phyloP scores from a whole-genome alignment of 495 filamentous ascomycete species.

The Copromyces sp. region DNA sequence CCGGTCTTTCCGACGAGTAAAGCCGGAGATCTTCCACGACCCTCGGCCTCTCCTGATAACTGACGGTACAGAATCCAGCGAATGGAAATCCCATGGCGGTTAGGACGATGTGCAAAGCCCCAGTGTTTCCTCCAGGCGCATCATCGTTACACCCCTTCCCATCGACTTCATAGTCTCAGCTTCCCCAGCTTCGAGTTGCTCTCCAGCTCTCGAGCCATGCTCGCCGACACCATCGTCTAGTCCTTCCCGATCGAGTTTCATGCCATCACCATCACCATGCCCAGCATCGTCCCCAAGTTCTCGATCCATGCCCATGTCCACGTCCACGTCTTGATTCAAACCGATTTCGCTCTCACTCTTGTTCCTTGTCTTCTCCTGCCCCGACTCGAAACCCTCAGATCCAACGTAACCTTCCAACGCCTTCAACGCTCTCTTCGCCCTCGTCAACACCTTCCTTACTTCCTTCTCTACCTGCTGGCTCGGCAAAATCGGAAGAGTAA shows the following conservation, averaged over 20 bases:
- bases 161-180: too few species aligned
- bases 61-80: neutral
- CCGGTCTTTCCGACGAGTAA: neutral
- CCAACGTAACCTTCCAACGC: neutral
- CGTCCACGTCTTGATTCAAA: neutral
- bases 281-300: neutral
- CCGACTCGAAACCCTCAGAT: neutral
- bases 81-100: neutral
- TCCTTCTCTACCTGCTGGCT: neutral
- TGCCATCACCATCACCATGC: neutral
- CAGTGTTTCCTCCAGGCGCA: too few species aligned
- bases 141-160: too few species aligned
- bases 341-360: too few species aligned
- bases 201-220: neutral
- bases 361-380: too few species aligned
- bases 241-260: neutral
- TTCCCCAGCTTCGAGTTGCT: neutral
- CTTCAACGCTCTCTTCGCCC: neutral
- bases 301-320: neutral
- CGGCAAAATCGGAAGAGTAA: neutral
- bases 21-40: neutral
- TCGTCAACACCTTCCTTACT: neutral
- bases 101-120: too few species aligned
- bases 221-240: neutral
- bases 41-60: neutral